Evolutionary conservation across 2,329 filamentous ascomycete genomes (phyloP), one percentile per base, ranked within the genome.

Genomic region (Calonectria pteridis): DNA sequence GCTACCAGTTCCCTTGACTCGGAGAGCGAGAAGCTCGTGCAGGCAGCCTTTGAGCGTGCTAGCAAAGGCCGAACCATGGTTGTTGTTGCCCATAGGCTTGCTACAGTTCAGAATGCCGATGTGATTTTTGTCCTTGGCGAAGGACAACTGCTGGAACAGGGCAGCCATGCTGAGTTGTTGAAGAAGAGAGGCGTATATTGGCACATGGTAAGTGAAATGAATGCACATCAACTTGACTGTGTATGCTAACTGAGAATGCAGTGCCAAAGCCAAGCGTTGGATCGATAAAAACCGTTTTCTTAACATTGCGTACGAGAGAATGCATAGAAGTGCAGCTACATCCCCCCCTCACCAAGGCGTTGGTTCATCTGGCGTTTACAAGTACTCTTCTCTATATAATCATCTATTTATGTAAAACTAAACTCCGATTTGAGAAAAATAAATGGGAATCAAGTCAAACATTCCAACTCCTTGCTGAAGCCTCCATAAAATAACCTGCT

Each of bases 91-190:
- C 94, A 96, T 82, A 88, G 94, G 18, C 86, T 96, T 63, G 93
- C 93, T 0, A 96, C 93, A 16, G 92, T 96, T 26, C 94, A 94
- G 82, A 93, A 95, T 77, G 93, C 94, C 1, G 92, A 96, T 82
- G 86, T 92, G n/a, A 96, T 96, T 51, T 95, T 94, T 78, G 94
- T 96, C 0, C 90, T 97, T 62, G 93, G 93, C 14, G 89, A 92
- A 73, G 84, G 93, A 29, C 89, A 86, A 76, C 84, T 91, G 53
- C 79, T 91, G 14, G 90, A 91, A 81, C 84, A 88, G 80, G 90
- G 89, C 14, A 90, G 80, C 23, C 89, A 91, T 73, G 72, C 72
- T 2, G 90, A 91, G 78, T 77, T 91, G 72, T 74, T 91, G 73
- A 86, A 83, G 81, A 85, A 85, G 83, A 87, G 82, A 78, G 89